These are phyloP conservation scores for Trichoderma reesei DNA, from an alignment of 495 filamentous ascomycete genomes.

Conservation along the genomic window DNA sequence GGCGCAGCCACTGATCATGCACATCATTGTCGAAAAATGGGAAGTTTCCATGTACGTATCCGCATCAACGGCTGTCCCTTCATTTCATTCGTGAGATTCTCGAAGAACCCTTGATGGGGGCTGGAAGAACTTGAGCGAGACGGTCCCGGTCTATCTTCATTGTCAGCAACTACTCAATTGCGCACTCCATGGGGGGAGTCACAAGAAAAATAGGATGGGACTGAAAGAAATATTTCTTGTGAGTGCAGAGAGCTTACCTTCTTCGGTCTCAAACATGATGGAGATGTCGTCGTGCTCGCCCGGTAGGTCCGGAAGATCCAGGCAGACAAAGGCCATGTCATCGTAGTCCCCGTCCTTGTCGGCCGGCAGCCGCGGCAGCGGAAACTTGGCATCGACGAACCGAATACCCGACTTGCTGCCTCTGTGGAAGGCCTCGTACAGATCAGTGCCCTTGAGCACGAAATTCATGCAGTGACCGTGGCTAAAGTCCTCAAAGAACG, in stretches of 20 bases:
- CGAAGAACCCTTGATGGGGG: slow-evolving; percentile 35
- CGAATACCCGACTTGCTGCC: slow-evolving; percentile 58
- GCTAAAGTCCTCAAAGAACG: slow-evolving; percentile 74
- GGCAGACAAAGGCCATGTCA: slow-evolving; percentile 59
- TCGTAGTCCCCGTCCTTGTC: slow-evolving; percentile 33
- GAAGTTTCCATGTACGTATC: slow-evolving; percentile 6
- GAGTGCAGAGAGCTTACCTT: slow-evolving; percentile 46
- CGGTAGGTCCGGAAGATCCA: slow-evolving; percentile 80
- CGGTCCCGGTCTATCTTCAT: slow-evolving; percentile 31
- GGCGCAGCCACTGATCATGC: not conserved
- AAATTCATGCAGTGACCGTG: slow-evolving; percentile 85
- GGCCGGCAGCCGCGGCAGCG: slow-evolving; percentile 54
- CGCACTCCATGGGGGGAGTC: too few species aligned
- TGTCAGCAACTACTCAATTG: slow-evolving; percentile 17
- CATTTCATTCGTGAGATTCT: slow-evolving; percentile 17
- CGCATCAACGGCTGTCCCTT: slow-evolving; percentile 11
- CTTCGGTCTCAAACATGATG: slow-evolving; percentile 67
- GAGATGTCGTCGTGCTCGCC: slow-evolving; percentile 85
- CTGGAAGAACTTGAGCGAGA: slow-evolving; percentile 33
- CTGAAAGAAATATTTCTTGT: too few species aligned
- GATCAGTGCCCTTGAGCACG: slow-evolving; percentile 66
- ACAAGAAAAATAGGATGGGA: too few species aligned
- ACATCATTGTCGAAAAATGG: not conserved
- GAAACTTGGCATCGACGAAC: slow-evolving; percentile 84
- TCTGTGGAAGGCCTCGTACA: slow-evolving; percentile 60